phyloP scores from a whole-genome alignment of 192 early-diverging fungal genomes.

The Mortierella hygrophila region DNA sequence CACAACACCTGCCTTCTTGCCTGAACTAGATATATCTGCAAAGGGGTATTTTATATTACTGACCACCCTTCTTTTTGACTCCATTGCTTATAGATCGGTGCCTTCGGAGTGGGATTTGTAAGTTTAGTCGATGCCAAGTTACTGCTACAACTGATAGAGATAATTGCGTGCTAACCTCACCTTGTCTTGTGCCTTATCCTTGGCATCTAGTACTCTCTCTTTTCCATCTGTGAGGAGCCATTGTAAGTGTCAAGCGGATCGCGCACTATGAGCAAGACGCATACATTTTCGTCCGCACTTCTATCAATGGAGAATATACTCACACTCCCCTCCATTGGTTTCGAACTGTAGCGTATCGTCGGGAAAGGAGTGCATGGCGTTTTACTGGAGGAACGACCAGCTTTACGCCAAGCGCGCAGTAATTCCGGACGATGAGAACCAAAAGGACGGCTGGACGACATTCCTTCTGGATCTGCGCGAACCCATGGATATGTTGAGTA shows the following conservation, averaged over 20 bases:
- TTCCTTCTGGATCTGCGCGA: constrained; percentile 86
- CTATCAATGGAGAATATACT: neutral
- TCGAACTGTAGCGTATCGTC: constrained; percentile 70
- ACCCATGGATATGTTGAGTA: constrained; percentile 69
- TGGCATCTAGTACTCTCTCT: constrained; percentile 86
- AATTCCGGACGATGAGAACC: constrained; percentile 56
- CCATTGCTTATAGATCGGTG: constrained; percentile 32
- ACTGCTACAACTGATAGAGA: neutral
- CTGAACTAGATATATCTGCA: neutral
- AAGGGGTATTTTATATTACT: too few species aligned
- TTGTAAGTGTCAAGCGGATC: constrained; percentile 65
- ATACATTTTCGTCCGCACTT: neutral
- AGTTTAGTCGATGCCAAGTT: neutral
- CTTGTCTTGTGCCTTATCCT: constrained; percentile 11
- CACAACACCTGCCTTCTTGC: neutral
- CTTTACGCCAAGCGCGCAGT: constrained; percentile 83
- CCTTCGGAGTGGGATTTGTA: constrained; percentile 50
- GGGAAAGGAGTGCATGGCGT: constrained; percentile 84
- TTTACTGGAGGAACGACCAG: constrained; percentile 91
- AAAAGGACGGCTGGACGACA: constrained; percentile 70
- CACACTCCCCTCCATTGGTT: neutral
- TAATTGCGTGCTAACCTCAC: neutral
- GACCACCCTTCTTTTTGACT: neutral
- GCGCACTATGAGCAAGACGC: too few species aligned
- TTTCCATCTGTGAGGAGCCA: constrained; percentile 91